Evolutionary conservation across 2,329 filamentous ascomycete genomes (phyloP).

Genomic region (Stagonosporopsis vannaccii): DNA sequence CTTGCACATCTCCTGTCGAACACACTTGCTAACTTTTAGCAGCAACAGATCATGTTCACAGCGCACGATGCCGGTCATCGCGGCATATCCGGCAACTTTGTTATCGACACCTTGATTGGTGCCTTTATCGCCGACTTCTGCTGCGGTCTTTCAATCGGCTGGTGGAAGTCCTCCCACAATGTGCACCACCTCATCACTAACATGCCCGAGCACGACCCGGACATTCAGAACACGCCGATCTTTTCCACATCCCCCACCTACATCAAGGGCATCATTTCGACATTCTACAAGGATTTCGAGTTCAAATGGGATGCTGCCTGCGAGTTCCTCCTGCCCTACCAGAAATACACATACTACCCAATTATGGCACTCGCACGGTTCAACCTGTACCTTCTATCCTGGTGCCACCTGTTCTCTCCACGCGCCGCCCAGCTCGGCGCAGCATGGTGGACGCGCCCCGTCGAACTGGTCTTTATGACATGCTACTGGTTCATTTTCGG

Average conservation of each 20-base stretch:
- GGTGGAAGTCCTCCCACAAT: conserved; percentile 75
- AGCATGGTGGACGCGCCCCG: conserved; percentile 82
- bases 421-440: conserved; percentile 76
- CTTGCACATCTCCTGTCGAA: not conserved
- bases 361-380: conserved; percentile 83
- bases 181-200: conserved; percentile 73
- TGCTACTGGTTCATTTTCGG: conserved; percentile 91
- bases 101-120: conserved; percentile 65
- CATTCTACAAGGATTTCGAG: conserved; percentile 77
- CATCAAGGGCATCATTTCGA: conserved; percentile 74
- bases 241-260: conserved; percentile 87
- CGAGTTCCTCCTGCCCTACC: conserved; percentile 72
- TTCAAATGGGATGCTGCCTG: conserved; percentile 81
- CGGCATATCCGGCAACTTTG: conserved; percentile 68
- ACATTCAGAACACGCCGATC: conserved; percentile 74
- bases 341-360: conserved; percentile 84
- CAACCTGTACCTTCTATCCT: conserved; percentile 84
- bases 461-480: conserved; percentile 77
- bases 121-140: conserved; percentile 71
- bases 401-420: conserved; percentile 75
- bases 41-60: conserved; percentile 74
- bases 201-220: conserved; percentile 58
- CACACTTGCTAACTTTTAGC: conserved; percentile 22
- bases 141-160: conserved; percentile 70
- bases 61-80: conserved; percentile 71